Conservation (phyloP, 1,284 basidiomycete species). For the Cutaneotrichosporon dermatis region DNA sequence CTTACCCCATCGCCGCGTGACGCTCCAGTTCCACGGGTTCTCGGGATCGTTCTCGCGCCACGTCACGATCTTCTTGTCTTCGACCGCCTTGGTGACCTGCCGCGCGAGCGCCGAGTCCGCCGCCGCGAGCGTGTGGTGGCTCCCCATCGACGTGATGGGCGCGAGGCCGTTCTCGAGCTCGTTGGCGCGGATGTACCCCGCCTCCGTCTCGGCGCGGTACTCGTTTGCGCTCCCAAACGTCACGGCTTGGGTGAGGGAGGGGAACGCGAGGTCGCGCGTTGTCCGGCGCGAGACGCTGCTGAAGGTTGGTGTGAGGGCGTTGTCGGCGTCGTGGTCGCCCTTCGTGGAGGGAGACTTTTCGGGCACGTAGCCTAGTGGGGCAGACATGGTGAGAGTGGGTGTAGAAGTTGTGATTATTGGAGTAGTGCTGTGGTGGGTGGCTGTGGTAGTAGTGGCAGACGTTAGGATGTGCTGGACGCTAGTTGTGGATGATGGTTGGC, state of each 20-base stretch:
- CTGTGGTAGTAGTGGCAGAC: too few species aligned
- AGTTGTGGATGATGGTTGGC: background rate
- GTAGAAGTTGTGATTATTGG: background rate
- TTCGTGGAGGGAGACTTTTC: background rate
- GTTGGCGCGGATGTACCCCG: constrained; percentile 27
- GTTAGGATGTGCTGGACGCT: background rate
- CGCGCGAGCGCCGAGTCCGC: constrained; percentile 2
- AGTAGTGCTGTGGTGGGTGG: background rate
- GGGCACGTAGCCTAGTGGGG: background rate
- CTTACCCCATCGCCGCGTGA: constrained; percentile 21
- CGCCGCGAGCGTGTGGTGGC: constrained; percentile 2
- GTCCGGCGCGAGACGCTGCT: constrained; percentile 2
- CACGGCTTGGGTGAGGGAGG: constrained; percentile 29
- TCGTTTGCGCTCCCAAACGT: constrained; percentile 20
- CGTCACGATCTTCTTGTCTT: constrained; percentile 35
- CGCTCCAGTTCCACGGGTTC: constrained; percentile 35
- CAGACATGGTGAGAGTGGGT: background rate
- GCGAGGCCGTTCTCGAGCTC: constrained; percentile 26
- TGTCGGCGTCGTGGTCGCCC: constrained; percentile 1
- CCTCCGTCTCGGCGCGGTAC: constrained; percentile 31
- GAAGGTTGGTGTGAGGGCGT: constrained; percentile 6
- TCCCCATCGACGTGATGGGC: constrained; percentile 18
- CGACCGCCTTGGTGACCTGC: constrained; percentile 18
- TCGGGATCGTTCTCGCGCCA: constrained; percentile 27
- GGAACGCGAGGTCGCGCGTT: constrained; percentile 30